phyloP scores from a whole-genome alignment of 225 moss, liverwort and hornwort species.

The Rhytidiadelphus loreus region DNA sequence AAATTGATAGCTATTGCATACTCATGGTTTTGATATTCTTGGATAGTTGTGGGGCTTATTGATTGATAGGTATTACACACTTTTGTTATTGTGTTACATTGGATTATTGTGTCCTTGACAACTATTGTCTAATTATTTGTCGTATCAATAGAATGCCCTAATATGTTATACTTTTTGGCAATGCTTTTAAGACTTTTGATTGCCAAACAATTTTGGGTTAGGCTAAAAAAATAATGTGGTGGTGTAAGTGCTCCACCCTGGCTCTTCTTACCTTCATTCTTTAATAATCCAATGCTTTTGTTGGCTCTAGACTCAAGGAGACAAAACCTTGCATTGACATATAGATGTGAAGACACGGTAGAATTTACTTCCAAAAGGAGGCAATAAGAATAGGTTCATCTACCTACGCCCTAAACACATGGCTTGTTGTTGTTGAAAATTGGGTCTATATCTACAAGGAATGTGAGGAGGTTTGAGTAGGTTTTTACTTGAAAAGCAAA shows the following conservation, averaged over 20 bases:
- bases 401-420: accelerated
- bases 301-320: background rate
- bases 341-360: background rate
- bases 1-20: too few species aligned
- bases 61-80: too few species aligned
- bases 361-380: background rate
- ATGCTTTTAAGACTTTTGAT: too few species aligned
- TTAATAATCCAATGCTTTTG: background rate
- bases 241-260: accelerated
- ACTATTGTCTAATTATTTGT: too few species aligned
- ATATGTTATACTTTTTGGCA: too few species aligned
- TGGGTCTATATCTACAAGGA: background rate
- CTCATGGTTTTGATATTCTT: too few species aligned
- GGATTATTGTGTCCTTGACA: too few species aligned
- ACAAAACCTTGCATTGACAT: background rate
- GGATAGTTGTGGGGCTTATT: too few species aligned
- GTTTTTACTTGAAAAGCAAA: background rate
- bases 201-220: too few species aligned
- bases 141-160: too few species aligned
- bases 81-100: too few species aligned
- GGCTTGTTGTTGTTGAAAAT: background rate
- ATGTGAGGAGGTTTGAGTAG: background rate
- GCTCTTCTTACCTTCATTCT: background rate
- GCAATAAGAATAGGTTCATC: background rate
- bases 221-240: too few species aligned